Base-by-base conservation (phyloP, 495 filamentous ascomycete species). In the Amniculicola lignicola region DNA sequence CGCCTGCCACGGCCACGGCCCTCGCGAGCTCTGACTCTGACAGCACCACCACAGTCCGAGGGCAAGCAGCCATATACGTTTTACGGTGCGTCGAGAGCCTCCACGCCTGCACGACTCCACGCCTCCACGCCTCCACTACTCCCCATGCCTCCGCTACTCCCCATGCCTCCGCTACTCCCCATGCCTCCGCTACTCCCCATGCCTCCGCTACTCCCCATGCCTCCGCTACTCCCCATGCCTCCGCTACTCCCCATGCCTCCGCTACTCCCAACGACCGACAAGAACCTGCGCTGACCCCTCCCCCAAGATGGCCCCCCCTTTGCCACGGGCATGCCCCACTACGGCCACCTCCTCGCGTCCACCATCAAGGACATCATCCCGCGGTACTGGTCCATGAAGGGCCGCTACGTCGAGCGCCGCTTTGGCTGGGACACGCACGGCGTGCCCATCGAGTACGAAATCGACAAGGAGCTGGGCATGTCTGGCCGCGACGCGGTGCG, bases 331-430 rank as follows among this genome's bases (percentile, higher is more conserved):
- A 76, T 92, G 14, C 94, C 93, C 24, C 94, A 97, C 72, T 98
- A 97, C 71, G 94, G 91, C 64, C 93, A 97, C 73, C 75, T 98
- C 35, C 82, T 98, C 53, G 88, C 92, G 16, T 96, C 91, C 19
- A 96, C 93, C 15, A 95, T 96, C 72, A 97, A 98, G 68, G 93
- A 97, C 69, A 90, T 96, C 54, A 93, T 97, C 61, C 91, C 92
- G 1, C 75, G 91, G 59, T 97, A 96, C 68, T 97, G 93, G 93
- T 90, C 90, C 28, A 96, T 95, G 90, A 95, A 94, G 70, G 93
- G 93, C 11, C 83, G 84, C 65, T 84, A 92, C 74, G 92, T 97
- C 22, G 82, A 85, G 72, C 74, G 83, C 14, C 72, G 83, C 33
- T 87, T 87, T 62, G 83, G 83, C 35, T 86, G 83, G 93, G 93